Conservation (phyloP, 257 asterid species). For the Solanum raphanifolium region DNA sequence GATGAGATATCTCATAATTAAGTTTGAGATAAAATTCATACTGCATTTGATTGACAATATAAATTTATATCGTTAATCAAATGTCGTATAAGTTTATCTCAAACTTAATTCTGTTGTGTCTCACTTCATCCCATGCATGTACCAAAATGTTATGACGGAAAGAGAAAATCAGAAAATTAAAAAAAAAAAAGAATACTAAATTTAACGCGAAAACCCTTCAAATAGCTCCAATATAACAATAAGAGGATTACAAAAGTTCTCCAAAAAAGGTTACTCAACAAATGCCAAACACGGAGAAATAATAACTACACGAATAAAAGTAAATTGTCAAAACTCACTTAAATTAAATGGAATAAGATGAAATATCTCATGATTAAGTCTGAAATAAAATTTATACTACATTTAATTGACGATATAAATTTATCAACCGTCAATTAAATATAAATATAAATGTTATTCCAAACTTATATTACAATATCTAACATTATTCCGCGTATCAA, state of each 20-base stretch:
- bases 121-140: background rate
- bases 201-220: background rate
- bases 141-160: too few species aligned
- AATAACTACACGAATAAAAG: too few species aligned
- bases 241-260: background rate
- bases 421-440: background rate
- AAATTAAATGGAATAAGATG: too few species aligned
- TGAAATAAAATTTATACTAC: background rate
- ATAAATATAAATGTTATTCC: too few species aligned
- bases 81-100: too few species aligned
- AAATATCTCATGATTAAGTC: background rate
- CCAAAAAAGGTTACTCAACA: background rate
- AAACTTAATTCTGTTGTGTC: too few species aligned
- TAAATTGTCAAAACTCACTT: too few species aligned
- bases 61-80: too few species aligned
- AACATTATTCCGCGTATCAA: background rate
- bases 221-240: background rate
- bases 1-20: background rate
- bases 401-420: too few species aligned
- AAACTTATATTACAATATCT: background rate
- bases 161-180: too few species aligned
- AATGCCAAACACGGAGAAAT: background rate
- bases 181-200: too few species aligned
- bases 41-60: too few species aligned
- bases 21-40: background rate